Conservation (phyloP, 2,329 filamentous ascomycete genomes). For the Claviceps arundinis region DNA sequence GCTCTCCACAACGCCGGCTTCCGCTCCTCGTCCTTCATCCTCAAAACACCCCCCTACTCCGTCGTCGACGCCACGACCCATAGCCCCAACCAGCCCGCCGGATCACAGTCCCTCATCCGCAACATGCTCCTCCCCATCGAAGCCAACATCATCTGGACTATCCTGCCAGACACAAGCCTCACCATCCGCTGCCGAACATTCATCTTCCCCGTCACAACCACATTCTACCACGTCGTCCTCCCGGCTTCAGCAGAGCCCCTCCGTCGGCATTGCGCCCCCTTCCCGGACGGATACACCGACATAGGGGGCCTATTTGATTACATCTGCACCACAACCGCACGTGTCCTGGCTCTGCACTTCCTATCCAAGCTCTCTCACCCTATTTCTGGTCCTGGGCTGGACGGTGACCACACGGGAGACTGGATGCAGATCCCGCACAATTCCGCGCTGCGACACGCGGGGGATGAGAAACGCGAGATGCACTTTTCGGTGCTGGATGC, state of each 20-base stretch:
- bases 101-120: conserved; percentile 31
- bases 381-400: background rate
- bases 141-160: conserved; percentile 28
- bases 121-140: conserved; percentile 28
- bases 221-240: conserved; percentile 30
- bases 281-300: conserved; percentile 30
- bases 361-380: conserved; percentile 13
- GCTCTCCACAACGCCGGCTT: conserved; percentile 32
- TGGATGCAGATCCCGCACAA: conserved; percentile 21
- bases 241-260: conserved; percentile 22
- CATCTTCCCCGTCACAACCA: conserved; percentile 29
- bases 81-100: conserved; percentile 23
- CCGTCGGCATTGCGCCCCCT: conserved; percentile 27
- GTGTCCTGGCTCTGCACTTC: conserved; percentile 24
- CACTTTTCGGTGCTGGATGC: conserved; percentile 18
- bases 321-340: conserved; percentile 28
- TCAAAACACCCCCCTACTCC: conserved; percentile 24
- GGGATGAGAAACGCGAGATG: conserved; percentile 16
- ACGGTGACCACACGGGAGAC: background rate
- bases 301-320: conserved; percentile 32
- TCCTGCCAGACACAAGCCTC: conserved; percentile 30
- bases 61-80: conserved; percentile 15
- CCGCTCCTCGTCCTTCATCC: conserved; percentile 28
- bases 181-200: conserved; percentile 32
- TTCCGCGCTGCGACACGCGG: conserved; percentile 17